Conservation (phyloP, 352 stramenopile species). For the Albugo candida region DNA sequence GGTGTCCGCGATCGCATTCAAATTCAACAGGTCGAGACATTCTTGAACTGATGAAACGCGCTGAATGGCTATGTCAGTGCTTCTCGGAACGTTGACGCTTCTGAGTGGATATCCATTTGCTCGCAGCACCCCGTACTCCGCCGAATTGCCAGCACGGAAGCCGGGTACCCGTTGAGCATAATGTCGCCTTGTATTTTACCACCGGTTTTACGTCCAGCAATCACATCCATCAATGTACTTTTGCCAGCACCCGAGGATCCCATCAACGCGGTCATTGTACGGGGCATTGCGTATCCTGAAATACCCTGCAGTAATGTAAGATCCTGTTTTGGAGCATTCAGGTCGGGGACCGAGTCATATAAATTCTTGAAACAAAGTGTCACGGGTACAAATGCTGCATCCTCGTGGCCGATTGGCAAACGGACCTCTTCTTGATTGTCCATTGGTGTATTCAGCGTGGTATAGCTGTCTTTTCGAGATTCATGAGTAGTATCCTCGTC, state of each 20-base stretch:
- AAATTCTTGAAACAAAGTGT: constrained; percentile 9
- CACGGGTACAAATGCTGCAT: constrained; percentile 2
- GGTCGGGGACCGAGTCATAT: constrained; percentile 13
- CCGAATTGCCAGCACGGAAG: constrained; percentile 9
- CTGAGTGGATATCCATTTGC: constrained; percentile 82
- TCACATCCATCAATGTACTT: constrained; percentile 78
- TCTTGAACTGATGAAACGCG: constrained; percentile 64
- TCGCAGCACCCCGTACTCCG: constrained; percentile 22
- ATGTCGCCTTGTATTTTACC: constrained; percentile 49
- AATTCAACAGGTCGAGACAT: too few species aligned
- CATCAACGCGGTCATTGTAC: constrained; percentile 17
- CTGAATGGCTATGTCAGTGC: constrained; percentile 84
- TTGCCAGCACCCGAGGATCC: constrained; percentile 34
- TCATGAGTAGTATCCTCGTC: neutral
- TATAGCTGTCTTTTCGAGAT: neutral
- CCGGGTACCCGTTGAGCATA: constrained; percentile 46
- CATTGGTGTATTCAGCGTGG: neutral
- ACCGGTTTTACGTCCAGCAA: constrained; percentile 59
- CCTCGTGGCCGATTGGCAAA: neutral
- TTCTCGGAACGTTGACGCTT: constrained; percentile 78
- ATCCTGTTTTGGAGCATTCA: constrained; percentile 10
- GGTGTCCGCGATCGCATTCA: too few species aligned
- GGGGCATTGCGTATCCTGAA: constrained; percentile 9
- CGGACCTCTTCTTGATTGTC: neutral
- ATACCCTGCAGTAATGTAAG: constrained; percentile 9